These are phyloP conservation scores for Clavispora carvajalis DNA, from an alignment of 805 yeast genomes.

Conservation along the genomic window DNA sequence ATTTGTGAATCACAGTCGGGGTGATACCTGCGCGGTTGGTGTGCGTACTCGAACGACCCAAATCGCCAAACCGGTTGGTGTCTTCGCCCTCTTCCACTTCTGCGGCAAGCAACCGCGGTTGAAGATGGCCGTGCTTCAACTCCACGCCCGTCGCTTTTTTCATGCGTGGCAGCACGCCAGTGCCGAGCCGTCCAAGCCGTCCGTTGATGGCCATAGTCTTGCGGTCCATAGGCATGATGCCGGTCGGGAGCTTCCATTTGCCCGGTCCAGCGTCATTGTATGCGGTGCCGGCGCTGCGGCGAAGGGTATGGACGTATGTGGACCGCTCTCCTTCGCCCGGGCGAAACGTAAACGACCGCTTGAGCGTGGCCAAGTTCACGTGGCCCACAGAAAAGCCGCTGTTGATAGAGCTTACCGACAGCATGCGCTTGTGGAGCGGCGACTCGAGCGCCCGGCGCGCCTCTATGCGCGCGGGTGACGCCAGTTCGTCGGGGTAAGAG, in stretches of 20 bases:
- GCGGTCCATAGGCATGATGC: constrained; percentile 44
- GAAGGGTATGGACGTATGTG: constrained; percentile 41
- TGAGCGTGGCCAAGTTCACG: constrained; percentile 34
- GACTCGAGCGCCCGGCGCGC: background rate
- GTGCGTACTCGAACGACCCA: constrained; percentile 9
- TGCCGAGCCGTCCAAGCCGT: constrained; percentile 10
- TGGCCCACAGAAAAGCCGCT: constrained; percentile 29
- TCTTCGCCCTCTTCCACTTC: constrained; percentile 55
- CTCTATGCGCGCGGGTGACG: constrained; percentile 19
- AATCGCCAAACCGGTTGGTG: constrained; percentile 11
- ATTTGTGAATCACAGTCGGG: background rate
- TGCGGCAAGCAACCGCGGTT: constrained; percentile 65
- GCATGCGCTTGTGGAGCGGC: constrained; percentile 10
- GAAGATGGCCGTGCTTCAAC: constrained; percentile 56
- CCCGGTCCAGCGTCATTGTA: constrained; percentile 43
- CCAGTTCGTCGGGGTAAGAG: background rate
- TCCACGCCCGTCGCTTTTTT: constrained; percentile 45
- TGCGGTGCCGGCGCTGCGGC: constrained; percentile 45
- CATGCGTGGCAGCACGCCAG: constrained; percentile 4
- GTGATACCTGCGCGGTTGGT: constrained; percentile 1
- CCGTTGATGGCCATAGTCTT: constrained; percentile 16
- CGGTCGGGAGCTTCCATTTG: constrained; percentile 49
- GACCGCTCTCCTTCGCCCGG: constrained; percentile 51
- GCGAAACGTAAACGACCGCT: constrained; percentile 28
- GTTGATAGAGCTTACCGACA: constrained; percentile 32